phyloP scores from a whole-genome alignment of 371 early-diverging fungal species.

The Parasitella parasitica region DNA sequence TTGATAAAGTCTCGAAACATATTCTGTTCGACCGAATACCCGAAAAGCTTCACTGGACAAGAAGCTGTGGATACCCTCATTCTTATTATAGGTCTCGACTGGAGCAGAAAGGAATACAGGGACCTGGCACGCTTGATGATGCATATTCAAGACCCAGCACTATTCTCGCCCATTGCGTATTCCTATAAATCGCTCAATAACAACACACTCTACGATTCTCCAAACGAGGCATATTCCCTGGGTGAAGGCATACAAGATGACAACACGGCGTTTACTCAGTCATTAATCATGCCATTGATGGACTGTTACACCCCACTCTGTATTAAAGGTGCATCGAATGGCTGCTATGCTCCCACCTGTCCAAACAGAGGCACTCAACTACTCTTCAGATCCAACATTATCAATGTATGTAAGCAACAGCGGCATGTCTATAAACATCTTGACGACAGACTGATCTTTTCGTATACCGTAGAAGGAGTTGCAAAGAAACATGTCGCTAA shows the following conservation, averaged over 20 bases:
- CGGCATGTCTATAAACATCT: too few relatives aligned
- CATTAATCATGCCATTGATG: slow-evolving; percentile 29
- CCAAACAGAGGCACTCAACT: not conserved
- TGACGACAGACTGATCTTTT: not conserved
- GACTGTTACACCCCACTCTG: slow-evolving; percentile 38
- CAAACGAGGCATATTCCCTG: slow-evolving; percentile 32
- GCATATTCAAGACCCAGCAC: slow-evolving; percentile 22
- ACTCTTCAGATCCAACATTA: not conserved
- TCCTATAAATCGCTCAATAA: slow-evolving; percentile 36
- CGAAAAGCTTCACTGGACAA: slow-evolving; percentile 37
- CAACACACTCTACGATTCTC: slow-evolving; percentile 38
- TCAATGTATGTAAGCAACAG: too few relatives aligned
- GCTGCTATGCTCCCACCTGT: not conserved
- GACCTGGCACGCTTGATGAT: slow-evolving; percentile 31
- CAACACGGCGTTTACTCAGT: slow-evolving; percentile 22
- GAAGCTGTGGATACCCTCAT: slow-evolving; percentile 31
- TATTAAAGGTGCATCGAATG: not conserved
- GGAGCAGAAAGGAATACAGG: slow-evolving; percentile 15
- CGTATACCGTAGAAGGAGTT: slow-evolving; percentile 1
- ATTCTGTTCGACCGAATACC: slow-evolving; percentile 36
- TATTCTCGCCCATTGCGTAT: slow-evolving; percentile 30
- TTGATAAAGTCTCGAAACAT: slow-evolving; percentile 19
- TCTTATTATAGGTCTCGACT: not conserved
- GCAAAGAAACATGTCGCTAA: slow-evolving; percentile 16
- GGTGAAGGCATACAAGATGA: not conserved